Evolutionary conservation across 2,329 filamentous ascomycete genomes (phyloP).

Genomic region (Talaromyces sp.): DNA sequence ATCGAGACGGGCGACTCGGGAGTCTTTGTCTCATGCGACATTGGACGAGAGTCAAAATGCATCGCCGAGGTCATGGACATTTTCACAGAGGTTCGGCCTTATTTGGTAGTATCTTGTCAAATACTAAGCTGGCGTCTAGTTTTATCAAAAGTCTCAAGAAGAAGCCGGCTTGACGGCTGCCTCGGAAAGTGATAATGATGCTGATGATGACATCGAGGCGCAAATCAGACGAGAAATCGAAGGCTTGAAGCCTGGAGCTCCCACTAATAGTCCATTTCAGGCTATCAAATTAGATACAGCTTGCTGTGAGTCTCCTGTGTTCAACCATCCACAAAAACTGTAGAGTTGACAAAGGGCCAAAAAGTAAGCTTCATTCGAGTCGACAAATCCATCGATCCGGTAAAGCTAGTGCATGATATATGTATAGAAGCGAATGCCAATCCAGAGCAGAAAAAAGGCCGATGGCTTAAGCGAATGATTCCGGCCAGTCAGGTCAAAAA

Average conservation of each 20-base stretch:
- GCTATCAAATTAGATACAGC: constrained; percentile 52
- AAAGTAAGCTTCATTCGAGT: constrained; percentile 58
- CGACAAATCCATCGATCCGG: constrained; percentile 54
- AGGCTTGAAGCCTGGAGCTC: constrained; percentile 46
- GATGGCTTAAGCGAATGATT: constrained; percentile 57
- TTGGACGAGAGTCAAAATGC: constrained; percentile 58
- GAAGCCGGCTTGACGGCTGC: background rate
- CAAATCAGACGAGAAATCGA: constrained; percentile 57
- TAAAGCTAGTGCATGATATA: constrained; percentile 55
- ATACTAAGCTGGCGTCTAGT: constrained; percentile 6
- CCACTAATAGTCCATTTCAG: constrained; percentile 45
- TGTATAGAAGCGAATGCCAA: constrained; percentile 53
- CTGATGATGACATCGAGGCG: constrained; percentile 54
- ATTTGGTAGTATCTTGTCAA: constrained; percentile 1
- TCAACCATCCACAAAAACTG: background rate
- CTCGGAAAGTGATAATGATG: constrained; percentile 3
- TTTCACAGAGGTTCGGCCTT: constrained; percentile 48
- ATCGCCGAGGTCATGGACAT: constrained; percentile 55
- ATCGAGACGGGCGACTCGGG: constrained; percentile 53
- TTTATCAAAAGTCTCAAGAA: constrained; percentile 1
- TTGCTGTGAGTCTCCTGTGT: constrained; percentile 26
- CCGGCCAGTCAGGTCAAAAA: constrained; percentile 57
- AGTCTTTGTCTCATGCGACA: constrained; percentile 61
- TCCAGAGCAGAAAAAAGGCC: constrained; percentile 49
- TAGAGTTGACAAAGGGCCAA: background rate